Conservation (phyloP, 2,329 filamentous ascomycete genomes). For the Corinectria fuckeliana region DNA sequence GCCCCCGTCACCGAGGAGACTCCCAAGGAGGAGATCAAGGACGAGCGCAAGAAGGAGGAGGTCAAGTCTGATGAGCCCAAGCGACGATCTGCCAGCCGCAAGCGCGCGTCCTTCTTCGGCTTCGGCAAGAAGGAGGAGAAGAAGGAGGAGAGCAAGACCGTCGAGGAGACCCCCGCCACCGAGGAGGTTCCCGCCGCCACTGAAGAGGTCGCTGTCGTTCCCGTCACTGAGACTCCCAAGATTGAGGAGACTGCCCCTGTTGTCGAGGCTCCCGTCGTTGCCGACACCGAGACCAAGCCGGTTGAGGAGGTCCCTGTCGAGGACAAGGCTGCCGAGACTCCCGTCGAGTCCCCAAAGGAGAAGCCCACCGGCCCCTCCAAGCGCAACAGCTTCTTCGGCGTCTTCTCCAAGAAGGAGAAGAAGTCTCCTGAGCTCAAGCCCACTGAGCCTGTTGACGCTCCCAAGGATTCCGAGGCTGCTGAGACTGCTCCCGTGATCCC, state of each 20-base stretch:
- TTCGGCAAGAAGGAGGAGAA: conserved; percentile 63
- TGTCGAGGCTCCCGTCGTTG: conserved; percentile 42
- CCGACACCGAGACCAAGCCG: conserved; percentile 34
- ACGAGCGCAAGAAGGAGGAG: conserved; percentile 53
- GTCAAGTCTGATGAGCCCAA: conserved; percentile 65
- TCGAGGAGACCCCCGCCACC: conserved; percentile 39
- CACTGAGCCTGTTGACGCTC: conserved; percentile 45
- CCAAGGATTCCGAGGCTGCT: conserved; percentile 56
- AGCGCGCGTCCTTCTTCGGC: conserved; percentile 70
- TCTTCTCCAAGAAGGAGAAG: conserved; percentile 64
- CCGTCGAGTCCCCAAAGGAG: conserved; percentile 51
- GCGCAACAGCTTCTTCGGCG: conserved; percentile 64
- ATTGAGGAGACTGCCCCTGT: conserved; percentile 43
- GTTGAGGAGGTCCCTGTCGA: conserved; percentile 48
- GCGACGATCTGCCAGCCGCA: conserved; percentile 68
- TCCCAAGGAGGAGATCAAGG: conserved; percentile 42
- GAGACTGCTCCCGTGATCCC: conserved; percentile 66
- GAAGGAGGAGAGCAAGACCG: conserved; percentile 53
- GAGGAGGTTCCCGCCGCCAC: background rate
- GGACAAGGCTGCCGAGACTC: conserved; percentile 41
- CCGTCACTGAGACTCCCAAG: conserved; percentile 33
- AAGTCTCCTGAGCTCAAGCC: conserved; percentile 61
- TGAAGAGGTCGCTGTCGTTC: conserved; percentile 32
- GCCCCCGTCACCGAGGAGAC: conserved; percentile 42
- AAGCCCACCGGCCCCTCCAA: conserved; percentile 55